Conservation (phyloP, 441 rosid species). For the Biscutella auriculata region DNA sequence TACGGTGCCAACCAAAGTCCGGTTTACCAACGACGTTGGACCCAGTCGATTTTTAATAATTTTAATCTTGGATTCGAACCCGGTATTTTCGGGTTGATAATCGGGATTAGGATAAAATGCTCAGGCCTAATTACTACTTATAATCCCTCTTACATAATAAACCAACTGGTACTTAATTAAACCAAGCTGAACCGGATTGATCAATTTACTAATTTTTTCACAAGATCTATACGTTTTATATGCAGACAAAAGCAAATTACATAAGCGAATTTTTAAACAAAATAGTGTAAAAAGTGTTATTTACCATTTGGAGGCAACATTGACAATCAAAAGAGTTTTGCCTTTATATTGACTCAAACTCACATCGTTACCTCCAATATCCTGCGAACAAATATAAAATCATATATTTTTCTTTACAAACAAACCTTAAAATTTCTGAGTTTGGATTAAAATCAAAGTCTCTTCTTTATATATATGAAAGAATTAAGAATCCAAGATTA, state of each 20-base stretch:
- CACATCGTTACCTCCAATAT: conserved; percentile 50
- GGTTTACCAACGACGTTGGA: too few relatives aligned
- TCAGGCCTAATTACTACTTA: too few relatives aligned
- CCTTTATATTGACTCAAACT: conserved; percentile 42
- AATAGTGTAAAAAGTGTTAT: background rate
- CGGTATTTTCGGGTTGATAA: too few relatives aligned
- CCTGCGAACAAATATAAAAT: conserved; percentile 26
- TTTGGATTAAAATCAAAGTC: background rate
- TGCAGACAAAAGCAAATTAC: too few relatives aligned
- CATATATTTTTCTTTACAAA: background rate
- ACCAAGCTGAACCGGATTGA: background rate
- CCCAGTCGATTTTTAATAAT: too few relatives aligned
- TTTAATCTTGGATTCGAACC: too few relatives aligned
- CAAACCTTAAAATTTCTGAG: background rate
- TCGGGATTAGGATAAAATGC: too few relatives aligned
- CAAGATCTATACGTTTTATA: too few relatives aligned
- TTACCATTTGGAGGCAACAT: conserved; percentile 71
- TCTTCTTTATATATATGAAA: background rate
- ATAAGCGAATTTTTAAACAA: too few relatives aligned
- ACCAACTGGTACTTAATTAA: background rate
- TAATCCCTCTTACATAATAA: background rate
- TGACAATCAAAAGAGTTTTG: conserved; percentile 56
- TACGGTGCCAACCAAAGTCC: too few relatives aligned
- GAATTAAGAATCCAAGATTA: background rate
- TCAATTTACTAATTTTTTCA: background rate